phyloP scores from a whole-genome alignment of 495 filamentous ascomycete genomes.

The Aspergillus nidulans region DNA sequence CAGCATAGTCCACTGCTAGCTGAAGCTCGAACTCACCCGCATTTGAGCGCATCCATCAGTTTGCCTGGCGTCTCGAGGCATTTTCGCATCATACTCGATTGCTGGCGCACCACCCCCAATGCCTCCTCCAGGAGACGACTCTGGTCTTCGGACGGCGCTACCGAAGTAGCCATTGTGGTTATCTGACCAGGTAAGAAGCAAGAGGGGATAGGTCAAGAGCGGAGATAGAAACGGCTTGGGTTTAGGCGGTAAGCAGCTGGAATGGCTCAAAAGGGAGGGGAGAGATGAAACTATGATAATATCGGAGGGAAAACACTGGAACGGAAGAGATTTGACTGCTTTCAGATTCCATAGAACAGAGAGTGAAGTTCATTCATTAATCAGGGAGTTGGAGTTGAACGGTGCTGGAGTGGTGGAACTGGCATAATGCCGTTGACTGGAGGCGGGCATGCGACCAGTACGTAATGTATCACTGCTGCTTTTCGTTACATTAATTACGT shows the following conservation, averaged over 20 bases:
- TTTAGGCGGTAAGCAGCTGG: constrained; percentile 30
- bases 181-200: constrained; percentile 11
- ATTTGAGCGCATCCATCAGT: constrained; percentile 99
- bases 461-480: neutral
- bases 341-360: constrained; percentile 16
- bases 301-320: neutral
- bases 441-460: constrained; percentile 14
- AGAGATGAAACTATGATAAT: neutral
- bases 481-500: neutral
- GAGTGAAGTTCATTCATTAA: neutral
- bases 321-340: constrained; percentile 1
- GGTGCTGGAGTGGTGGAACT: neutral
- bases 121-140: constrained; percentile 94
- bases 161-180: constrained; percentile 52
- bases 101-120: constrained; percentile 90
- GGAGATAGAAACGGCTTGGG: constrained; percentile 14
- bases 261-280: constrained; percentile 4
- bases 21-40: constrained; percentile 64
- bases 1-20: constrained; percentile 28
- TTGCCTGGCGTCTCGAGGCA: constrained; percentile 96
- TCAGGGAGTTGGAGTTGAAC: neutral
- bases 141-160: constrained; percentile 80
- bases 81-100: constrained; percentile 93
- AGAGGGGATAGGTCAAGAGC: constrained; percentile 14
- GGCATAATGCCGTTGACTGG: neutral